These are phyloP conservation scores for Whalleya microplaca DNA, from an alignment of 2,329 filamentous ascomycete genomes.

Conservation along the genomic window DNA sequence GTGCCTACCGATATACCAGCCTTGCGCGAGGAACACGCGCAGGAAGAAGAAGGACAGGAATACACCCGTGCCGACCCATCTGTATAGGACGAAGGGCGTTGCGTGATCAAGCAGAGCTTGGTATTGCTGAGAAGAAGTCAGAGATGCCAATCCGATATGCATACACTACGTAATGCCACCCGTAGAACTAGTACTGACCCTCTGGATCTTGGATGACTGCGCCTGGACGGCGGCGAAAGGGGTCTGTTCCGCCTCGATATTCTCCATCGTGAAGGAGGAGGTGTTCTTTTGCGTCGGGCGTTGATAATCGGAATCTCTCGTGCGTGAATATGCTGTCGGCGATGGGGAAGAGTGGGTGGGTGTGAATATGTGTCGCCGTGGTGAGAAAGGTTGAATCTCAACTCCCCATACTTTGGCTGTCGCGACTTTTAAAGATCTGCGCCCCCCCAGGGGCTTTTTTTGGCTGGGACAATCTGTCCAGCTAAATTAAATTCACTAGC, in stretches of 20 bases:
- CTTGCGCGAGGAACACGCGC: slow-evolving; percentile 88
- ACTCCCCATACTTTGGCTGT: slow-evolving; percentile 18
- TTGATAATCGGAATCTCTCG: not conserved
- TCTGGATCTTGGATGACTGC: slow-evolving; percentile 76
- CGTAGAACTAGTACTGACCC: slow-evolving; percentile 57
- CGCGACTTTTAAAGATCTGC: slow-evolving; percentile 27
- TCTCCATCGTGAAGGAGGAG: slow-evolving; percentile 67
- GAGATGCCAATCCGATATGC: slow-evolving; percentile 1
- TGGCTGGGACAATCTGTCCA: slow-evolving; percentile 19
- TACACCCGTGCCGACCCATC: slow-evolving; percentile 84
- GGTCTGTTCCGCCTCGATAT: slow-evolving; percentile 83
- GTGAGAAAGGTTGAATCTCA: not conserved
- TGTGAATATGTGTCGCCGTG: no score
- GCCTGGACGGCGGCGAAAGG: slow-evolving; percentile 88
- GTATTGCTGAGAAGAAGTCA: slow-evolving; percentile 69
- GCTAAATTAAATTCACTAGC: slow-evolving; percentile 19
- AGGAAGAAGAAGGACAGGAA: slow-evolving; percentile 82
- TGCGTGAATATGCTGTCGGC: not conserved
- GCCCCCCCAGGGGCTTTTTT: slow-evolving; percentile 12
- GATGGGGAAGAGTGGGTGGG: not conserved
- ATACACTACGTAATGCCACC: not conserved
- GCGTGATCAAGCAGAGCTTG: slow-evolving; percentile 93
- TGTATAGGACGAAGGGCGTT: slow-evolving; percentile 85
- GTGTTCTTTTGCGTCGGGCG: not conserved
- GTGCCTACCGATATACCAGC: slow-evolving; percentile 94